Percentiles rank a stretch among this genome's conserved stretches.
phyloP scores from a whole-genome alignment of 2,329 filamentous ascomycete species.

The Colletotrichum incanum region DNA sequence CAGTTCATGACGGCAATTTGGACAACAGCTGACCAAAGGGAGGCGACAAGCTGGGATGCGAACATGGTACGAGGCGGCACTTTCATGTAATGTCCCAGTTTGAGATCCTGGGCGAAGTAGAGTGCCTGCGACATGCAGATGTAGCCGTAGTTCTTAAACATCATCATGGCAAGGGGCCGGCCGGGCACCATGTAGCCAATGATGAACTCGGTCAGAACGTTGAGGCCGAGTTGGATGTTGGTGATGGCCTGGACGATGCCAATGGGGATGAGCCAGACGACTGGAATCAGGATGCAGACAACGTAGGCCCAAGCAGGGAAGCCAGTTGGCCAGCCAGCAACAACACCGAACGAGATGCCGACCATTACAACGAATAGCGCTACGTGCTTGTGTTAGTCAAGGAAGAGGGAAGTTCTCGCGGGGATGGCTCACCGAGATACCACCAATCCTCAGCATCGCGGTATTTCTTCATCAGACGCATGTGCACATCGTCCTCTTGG shows the following conservation, averaged over 20 bases:
- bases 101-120: slow-evolving; percentile 77
- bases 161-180: slow-evolving; percentile 80
- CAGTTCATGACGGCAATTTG: slow-evolving; percentile 78
- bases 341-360: slow-evolving; percentile 68
- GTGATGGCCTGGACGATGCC: slow-evolving; percentile 75
- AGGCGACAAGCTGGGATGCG: slow-evolving; percentile 71
- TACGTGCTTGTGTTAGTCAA: slow-evolving; percentile 30
- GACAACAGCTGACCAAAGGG: slow-evolving; percentile 73
- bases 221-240: slow-evolving; percentile 76
- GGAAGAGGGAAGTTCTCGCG: background rate
- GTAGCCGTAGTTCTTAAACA: slow-evolving; percentile 83
- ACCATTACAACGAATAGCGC: slow-evolving; percentile 69
- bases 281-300: slow-evolving; percentile 70
- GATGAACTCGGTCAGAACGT: slow-evolving; percentile 81
- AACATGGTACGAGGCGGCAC: slow-evolving; percentile 75
- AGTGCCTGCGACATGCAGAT: slow-evolving; percentile 78
- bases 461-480: slow-evolving; percentile 75
- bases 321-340: slow-evolving; percentile 69
- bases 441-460: slow-evolving; percentile 73
- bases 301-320: slow-evolving; percentile 73
- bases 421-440: slow-evolving; percentile 64
- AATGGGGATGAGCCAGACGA: slow-evolving; percentile 73
- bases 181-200: slow-evolving; percentile 82
- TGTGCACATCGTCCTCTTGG: slow-evolving; percentile 73
- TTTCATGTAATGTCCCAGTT: slow-evolving; percentile 80